These are phyloP conservation scores for Globisporangium rhizosaccharum DNA, from an alignment of 352 stramenopile species.

Conservation along the genomic window DNA sequence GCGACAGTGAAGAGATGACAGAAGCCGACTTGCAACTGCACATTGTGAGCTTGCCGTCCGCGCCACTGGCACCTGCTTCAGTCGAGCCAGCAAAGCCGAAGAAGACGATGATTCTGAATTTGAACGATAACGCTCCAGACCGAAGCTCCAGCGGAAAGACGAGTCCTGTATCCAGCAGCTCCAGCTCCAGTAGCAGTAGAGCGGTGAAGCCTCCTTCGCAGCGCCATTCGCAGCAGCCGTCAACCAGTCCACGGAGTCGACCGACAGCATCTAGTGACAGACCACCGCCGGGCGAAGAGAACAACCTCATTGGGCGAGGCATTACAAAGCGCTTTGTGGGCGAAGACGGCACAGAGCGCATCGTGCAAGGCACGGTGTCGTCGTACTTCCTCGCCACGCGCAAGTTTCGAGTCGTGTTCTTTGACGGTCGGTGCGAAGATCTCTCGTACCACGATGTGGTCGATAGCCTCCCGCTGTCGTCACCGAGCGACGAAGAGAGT, in stretches of 20 bases:
- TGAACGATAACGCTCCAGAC: conserved; percentile 40
- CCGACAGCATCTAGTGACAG: too few species aligned
- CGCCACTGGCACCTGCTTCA: conserved; percentile 2
- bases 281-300: conserved; percentile 19
- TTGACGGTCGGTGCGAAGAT: conserved; percentile 46
- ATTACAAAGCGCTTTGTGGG: conserved; percentile 34
- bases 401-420: conserved; percentile 69
- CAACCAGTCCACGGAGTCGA: background rate
- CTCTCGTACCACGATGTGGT: conserved; percentile 57
- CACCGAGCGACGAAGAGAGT: conserved; percentile 17
- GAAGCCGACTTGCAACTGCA: conserved; percentile 57
- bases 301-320: conserved; percentile 37
- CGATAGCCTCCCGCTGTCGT: conserved; percentile 43
- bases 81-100: conserved; percentile 14
- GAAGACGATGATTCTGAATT: conserved; percentile 29
- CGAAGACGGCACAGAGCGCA: conserved; percentile 15
- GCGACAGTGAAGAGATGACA: conserved; percentile 79
- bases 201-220: conserved; percentile 5
- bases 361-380: conserved; percentile 47
- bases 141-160: conserved; percentile 1
- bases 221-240: conserved; percentile 9
- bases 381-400: conserved; percentile 73
- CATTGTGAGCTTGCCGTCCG: conserved; percentile 19
- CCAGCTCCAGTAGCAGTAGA: background rate
- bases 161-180: background rate